Evolutionary conservation across 2,329 filamentous ascomycete species (phyloP).

Genomic region (Teratosphaeria pseudoeucalypti): DNA sequence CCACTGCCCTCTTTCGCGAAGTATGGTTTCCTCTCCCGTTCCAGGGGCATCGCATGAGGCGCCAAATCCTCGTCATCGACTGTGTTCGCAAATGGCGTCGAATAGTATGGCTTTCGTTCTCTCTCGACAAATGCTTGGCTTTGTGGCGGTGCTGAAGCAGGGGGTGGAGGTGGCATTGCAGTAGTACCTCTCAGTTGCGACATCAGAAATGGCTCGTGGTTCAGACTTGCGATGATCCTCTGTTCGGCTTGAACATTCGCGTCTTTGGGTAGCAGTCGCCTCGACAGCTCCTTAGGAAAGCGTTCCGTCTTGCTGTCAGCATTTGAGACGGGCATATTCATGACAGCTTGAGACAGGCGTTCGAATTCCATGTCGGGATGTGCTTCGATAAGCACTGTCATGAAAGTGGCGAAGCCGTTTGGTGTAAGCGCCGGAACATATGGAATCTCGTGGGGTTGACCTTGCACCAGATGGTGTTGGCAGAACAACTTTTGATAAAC

Average conservation of each 20-base stretch:
- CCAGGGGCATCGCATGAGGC: slow-evolving; percentile 42
- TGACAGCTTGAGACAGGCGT: slow-evolving; percentile 57
- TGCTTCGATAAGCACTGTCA: slow-evolving; percentile 60
- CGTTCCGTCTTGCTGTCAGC: slow-evolving; percentile 56
- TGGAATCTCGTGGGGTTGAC: slow-evolving; percentile 31
- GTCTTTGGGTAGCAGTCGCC: slow-evolving; percentile 56
- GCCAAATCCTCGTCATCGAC: slow-evolving; percentile 29
- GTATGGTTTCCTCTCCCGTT: slow-evolving; percentile 58
- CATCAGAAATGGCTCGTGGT: slow-evolving; percentile 32
- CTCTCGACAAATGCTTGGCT: slow-evolving; percentile 26
- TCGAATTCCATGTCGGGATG: slow-evolving; percentile 66
- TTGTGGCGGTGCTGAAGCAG: slow-evolving; percentile 13
- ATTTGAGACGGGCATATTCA: slow-evolving; percentile 60
- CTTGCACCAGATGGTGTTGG: slow-evolving; percentile 40
- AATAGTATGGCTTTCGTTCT: slow-evolving; percentile 31
- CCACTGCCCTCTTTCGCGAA: slow-evolving; percentile 48
- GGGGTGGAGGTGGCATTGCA: slow-evolving; percentile 25
- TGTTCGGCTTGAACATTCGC: slow-evolving; percentile 49
- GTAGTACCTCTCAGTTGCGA: slow-evolving; percentile 29
- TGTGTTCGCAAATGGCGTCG: slow-evolving; percentile 17
- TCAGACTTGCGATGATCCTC: slow-evolving; percentile 43
- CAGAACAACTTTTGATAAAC: slow-evolving; percentile 39
- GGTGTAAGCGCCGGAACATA: slow-evolving; percentile 37
- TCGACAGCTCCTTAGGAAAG: slow-evolving; percentile 68
- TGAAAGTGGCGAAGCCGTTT: slow-evolving; percentile 48